Evolutionary conservation across 164 flowering plant species (phyloP), one percentile per base, ranked within the genome.

Genomic region (Sedum album): DNA sequence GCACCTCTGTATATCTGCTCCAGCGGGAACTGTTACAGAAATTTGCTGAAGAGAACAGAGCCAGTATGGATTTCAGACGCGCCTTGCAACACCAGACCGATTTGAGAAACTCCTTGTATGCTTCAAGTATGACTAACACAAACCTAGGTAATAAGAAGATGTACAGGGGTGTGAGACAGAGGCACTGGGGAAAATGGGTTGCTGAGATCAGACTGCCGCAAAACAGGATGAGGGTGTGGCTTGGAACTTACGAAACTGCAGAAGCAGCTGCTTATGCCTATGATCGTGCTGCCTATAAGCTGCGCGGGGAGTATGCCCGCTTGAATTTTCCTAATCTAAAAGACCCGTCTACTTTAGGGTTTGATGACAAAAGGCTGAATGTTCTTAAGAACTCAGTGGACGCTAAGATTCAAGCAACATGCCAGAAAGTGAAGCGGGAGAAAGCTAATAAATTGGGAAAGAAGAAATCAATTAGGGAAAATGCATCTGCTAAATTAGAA

Each of bases 81-180:
- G 33, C 6, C 4, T 25, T 20, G 30, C 63, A 60, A 25, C 63
- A 60, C 33, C 63, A 60, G 63, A 3, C 3, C 23, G 70, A 68
- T 26, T 17, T 68, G 71, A 71, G 69, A 10, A 31, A 57, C 20
- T 48, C 72, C 17, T 60, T 14, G 11, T 53, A 60, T 26, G 23
- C 70, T 5, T 69, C 68, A 68, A 33, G 17, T 28, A 72, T 55
- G 8, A 31, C 67, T 72, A 76, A 61, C 20, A 11, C 46, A 7
- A 17, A 17, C 15, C 78, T 76, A 6, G 7, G 6, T 21, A 78
- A 75, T 78, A 87, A 84, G 81, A 93, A 91, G 84, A 77, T 85
- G 9, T 93, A 93, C 82, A 82, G 98, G 51, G 98, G 98, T 44
- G 98, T 93, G 74, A 81, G 98, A 75, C 97, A 93, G 83, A 88